Percentiles rank a stretch among this genome's conserved stretches.
These are phyloP conservation scores for Blepharisma stoltei DNA, from an alignment of 73 alveolate species.

Conservation along the genomic window DNA sequence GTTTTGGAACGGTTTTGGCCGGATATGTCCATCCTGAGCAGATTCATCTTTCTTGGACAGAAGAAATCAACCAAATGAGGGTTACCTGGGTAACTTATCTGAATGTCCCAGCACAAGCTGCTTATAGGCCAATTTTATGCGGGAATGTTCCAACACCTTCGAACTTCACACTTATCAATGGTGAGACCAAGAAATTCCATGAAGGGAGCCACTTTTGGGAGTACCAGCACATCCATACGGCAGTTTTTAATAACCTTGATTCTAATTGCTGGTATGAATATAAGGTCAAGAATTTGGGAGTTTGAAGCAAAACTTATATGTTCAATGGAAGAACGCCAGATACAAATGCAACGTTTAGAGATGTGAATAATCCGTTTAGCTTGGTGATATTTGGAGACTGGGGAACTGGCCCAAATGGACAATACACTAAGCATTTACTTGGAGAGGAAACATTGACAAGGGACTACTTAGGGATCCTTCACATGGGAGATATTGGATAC, in stretches of 20 bases:
- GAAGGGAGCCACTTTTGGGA: not conserved
- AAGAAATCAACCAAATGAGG: not conserved
- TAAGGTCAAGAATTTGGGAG: not conserved
- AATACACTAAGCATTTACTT: conserved; percentile 10
- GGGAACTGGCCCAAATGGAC: conserved; percentile 25
- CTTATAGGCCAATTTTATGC: conserved; percentile 5
- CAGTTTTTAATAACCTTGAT: not conserved
- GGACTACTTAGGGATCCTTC: not conserved
- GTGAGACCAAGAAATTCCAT: not conserved
- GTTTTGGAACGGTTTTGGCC: not conserved
- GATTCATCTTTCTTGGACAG: conserved; percentile 26
- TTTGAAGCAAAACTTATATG: not conserved
- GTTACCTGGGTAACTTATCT: conserved; percentile 21
- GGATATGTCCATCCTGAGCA: conserved; percentile 26
- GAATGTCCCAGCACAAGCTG: not conserved
- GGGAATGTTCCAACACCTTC: not conserved
- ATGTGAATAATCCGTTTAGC: not conserved
- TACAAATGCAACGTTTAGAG: not conserved
- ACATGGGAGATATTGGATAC: conserved; percentile 7
- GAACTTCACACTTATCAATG: not conserved
- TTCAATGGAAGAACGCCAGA: conserved; percentile 22
- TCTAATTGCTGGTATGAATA: conserved; percentile 16
- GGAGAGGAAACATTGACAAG: not conserved
- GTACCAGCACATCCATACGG: conserved; percentile 1
- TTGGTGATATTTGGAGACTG: conserved; percentile 18